A percentile compares a stretch with the other conserved stretches of the same genome.
phyloP scores from a whole-genome alignment of 208 protist genomes.

The Zelonia costaricensis region DNA sequence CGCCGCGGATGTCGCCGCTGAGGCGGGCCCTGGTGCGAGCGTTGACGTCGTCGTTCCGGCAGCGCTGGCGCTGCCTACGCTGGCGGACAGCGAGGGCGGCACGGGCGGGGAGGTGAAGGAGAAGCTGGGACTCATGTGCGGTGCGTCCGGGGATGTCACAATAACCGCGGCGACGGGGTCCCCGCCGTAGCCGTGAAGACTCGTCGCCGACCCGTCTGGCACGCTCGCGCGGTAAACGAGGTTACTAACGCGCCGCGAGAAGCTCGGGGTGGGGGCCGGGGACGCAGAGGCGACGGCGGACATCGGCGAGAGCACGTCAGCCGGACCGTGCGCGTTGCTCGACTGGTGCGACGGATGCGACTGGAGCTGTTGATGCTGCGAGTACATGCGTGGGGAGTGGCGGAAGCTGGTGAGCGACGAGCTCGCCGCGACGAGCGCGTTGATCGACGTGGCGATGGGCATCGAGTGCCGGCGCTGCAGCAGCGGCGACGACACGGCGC shows the following conservation, averaged over 20 bases:
- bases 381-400: no score
- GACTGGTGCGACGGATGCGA: neutral
- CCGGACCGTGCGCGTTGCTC: neutral
- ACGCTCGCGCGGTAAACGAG: neutral
- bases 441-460: neutral
- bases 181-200: no score
- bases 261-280: neutral
- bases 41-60: neutral
- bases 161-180: no score
- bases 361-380: neutral
- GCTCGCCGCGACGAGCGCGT: no score
- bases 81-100: no score
- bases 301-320: slow-evolving; percentile 9
- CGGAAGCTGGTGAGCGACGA: no score
- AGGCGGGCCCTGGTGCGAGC: neutral
- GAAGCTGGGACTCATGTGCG: no score
- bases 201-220: no score
- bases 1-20: neutral
- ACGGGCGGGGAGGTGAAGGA: no score
- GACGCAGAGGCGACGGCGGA: slow-evolving; percentile 6
- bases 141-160: no score
- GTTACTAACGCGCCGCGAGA: neutral
- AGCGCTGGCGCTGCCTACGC: neutral
- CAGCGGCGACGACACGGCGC: neutral
- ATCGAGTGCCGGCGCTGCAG: neutral